Conservation (phyloP, 2,329 filamentous ascomycete species). For the Cercospora sp. region DNA sequence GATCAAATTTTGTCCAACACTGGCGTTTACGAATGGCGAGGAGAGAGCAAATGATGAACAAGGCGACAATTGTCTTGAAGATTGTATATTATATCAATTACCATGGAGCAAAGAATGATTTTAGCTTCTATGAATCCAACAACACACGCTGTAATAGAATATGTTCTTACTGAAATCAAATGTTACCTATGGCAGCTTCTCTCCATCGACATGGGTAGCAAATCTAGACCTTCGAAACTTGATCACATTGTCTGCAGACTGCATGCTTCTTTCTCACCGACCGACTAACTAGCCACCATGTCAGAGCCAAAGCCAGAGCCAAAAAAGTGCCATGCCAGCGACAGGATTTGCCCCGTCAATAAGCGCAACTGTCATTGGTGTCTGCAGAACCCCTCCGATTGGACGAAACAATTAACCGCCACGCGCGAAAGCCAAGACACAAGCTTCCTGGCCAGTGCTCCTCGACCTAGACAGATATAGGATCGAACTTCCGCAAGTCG, state of each 20-base stretch:
- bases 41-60: background rate
- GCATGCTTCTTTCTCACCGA: background rate
- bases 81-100: background rate
- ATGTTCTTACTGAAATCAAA: background rate
- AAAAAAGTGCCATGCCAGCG: background rate
- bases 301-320: background rate
- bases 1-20: conserved; percentile 16
- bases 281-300: background rate
- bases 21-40: background rate
- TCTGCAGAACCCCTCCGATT: background rate
- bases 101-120: background rate
- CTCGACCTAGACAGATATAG: background rate
- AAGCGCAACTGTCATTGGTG: background rate
- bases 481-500: background rate
- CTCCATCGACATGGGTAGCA: background rate
- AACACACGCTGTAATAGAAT: background rate
- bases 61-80: background rate
- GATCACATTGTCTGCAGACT: background rate
- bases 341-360: background rate
- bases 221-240: background rate
- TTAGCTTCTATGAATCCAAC: background rate
- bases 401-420: background rate
- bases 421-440: background rate
- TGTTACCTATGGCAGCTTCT: too few relatives aligned
- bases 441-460: background rate